Evolutionary conservation across 2,329 filamentous ascomycete genomes (phyloP), one percentile per base, ranked within the genome.

Genomic region (Aspergillus japonicus): DNA sequence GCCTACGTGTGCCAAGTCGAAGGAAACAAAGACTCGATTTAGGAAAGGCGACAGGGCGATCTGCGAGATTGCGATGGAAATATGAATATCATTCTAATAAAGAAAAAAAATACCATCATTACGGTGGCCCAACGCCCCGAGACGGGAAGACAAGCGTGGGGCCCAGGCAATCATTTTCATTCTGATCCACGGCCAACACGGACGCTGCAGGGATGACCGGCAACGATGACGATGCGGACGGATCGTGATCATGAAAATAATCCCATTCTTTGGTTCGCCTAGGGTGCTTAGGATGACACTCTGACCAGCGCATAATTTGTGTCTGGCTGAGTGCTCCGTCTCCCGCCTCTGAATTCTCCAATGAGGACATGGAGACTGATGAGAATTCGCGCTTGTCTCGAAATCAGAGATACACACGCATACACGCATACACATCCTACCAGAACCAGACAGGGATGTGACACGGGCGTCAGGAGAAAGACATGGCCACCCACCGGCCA

Each of bases 151-250:
- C 54, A 56, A 51, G 44, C 61, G 58, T 63, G 62, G 56, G 62
- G 61, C 56, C 31, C 50, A 52, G 48, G 50, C 55, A 54, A 47
- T 54, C 14, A 31, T 54, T 56, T 56, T 48, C 47, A 31, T 24
- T 54, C 49, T 59, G 61, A 61, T 59, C 54, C 58, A 59, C 62
- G 53, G 57, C 56, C 62, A 61, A 63, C 63, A 65, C 62, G 59
- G 63, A 65, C 63, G 57, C 62, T 64, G 59, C 63, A 65, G 53
- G 47, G 47, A 47, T 55, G 59, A 29, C 35, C 49, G 39, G 55
- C 35, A 51, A 53, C 39, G 44, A 54, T 56, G 57, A 35, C 51
- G 44, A 54, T 52, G 58, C 29, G 39, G 23, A 31, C 42, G 8
- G 19, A 47, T 52, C 48, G 44, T 29, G 14, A 50, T 39, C 16